Base-by-base conservation (phyloP, 169 alveolate species). In the Sarcocystis neurona region DNA sequence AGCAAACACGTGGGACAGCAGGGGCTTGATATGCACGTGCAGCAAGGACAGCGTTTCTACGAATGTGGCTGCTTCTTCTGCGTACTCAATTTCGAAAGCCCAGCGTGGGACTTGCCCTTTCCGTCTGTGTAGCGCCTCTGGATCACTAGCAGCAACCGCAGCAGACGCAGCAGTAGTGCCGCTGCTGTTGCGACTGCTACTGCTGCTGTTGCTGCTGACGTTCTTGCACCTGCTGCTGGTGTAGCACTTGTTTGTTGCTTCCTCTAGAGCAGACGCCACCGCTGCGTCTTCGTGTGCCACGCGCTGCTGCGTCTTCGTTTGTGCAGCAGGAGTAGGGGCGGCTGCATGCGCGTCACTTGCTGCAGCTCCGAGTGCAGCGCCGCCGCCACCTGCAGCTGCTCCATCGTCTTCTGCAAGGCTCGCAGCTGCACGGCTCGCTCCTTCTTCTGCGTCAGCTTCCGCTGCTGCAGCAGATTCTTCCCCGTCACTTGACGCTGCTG, bases 131-230 rank as follows among this genome's bases (percentile, higher is more conserved):
- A 2, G 39, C 43, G 12, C 48, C 41, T 56, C 43, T 56, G 82
- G 4, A 30, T 32, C n/a, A 47, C 74, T 47, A 23, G 37, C 39
- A 44, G 56, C 30, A 78, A 20, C 30, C 79, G 70, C 44, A 53
- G 30, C 80, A 43, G 48, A 2, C 70, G 63, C 47, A 39, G 74
- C 80, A 41, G 63, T 39, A 43, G 12, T 30, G 2, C 53, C 32
- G n/a, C 75, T 53, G 87, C 77, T 48, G 66, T 46, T 39, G 80
- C 89, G 34, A 58, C 53, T 80, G 39, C 87, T 79, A 48, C 74
- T 44, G 47, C 72, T 44, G 60, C 70, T 50, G 87, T 56, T n/a
- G 60, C 79, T 70, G 47, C 60, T 43, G 18, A 53, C 20, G 63
- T 10, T 53, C 20, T 20, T 20, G 63, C 30, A 53, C 30, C n/a